Conservation (phyloP, 1,284 basidiomycete species). For the Retiboletus flavoniger region DNA sequence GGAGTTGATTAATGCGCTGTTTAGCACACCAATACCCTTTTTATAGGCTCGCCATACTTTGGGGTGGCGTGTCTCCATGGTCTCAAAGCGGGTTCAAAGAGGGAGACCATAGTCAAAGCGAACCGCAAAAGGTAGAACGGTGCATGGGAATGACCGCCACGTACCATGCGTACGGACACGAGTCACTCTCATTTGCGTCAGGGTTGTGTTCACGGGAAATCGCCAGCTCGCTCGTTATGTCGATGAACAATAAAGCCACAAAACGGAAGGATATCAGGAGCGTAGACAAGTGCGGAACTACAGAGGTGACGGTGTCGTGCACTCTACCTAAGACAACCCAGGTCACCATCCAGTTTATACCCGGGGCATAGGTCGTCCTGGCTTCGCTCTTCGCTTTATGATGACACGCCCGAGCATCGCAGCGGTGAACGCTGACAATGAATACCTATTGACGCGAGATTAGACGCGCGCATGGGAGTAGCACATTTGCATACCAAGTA, state of each 20-base stretch:
- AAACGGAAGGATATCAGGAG: background rate
- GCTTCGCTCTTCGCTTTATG: constrained; percentile 29
- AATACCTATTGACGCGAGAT: constrained; percentile 51
- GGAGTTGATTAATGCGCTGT: background rate
- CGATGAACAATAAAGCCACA: constrained; percentile 1
- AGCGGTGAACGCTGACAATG: constrained; percentile 65
- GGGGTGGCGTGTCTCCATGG: constrained; percentile 10
- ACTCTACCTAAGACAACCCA: background rate
- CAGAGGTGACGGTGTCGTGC: background rate
- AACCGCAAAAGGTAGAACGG: constrained; percentile 8
- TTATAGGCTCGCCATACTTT: constrained; percentile 11
- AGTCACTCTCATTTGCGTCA: constrained; percentile 1
- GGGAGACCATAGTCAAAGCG: constrained; percentile 12
- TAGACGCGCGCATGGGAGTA: constrained; percentile 1
- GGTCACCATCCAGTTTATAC: constrained; percentile 2
- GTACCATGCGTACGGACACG: constrained; percentile 1
- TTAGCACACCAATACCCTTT: background rate
- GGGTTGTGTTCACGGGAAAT: background rate
- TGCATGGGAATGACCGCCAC: constrained; percentile 11
- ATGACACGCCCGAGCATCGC: constrained; percentile 34
- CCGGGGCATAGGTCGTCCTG: constrained; percentile 31
- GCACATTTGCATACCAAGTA: constrained; percentile 70
- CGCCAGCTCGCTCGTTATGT: background rate
- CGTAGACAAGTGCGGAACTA: constrained; percentile 8
- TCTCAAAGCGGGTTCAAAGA: constrained; percentile 3